Conservation (phyloP, 164 flowering plant species). For the Aristolochia californica region DNA sequence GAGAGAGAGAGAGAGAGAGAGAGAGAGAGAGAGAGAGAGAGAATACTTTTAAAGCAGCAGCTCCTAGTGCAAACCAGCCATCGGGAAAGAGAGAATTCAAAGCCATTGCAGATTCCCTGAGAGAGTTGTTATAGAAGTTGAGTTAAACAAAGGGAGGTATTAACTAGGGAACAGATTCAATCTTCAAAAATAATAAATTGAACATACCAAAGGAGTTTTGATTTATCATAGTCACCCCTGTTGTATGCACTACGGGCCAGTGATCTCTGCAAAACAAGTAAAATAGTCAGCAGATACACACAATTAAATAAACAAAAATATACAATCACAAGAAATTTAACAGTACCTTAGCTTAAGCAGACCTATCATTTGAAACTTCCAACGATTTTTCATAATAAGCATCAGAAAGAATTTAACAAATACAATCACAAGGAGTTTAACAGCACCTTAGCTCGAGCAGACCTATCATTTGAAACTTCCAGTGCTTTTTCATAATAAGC, state of each 20-base stretch:
- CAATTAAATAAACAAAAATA: background rate
- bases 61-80: slow-evolving; percentile 99
- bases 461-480: slow-evolving; percentile 72
- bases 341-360: slow-evolving; percentile 77
- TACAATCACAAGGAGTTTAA: background rate
- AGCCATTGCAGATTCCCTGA: slow-evolving; percentile 89
- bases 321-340: background rate
- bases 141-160: too few species aligned
- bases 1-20: too few species aligned
- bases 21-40: too few species aligned
- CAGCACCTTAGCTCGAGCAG: slow-evolving; percentile 78
- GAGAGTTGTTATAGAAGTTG: background rate
- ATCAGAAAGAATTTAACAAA: slow-evolving; percentile 18
- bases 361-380: slow-evolving; percentile 73
- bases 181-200: background rate
- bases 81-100: slow-evolving; percentile 83
- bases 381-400: slow-evolving; percentile 69
- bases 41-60: slow-evolving; percentile 86
- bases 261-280: slow-evolving; percentile 39
- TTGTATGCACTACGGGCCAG: slow-evolving; percentile 95
- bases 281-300: background rate
- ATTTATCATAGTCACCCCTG: slow-evolving; percentile 67
- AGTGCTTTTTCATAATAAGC: slow-evolving; percentile 71
- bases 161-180: too few species aligned
- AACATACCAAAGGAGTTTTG: slow-evolving; percentile 57